These are phyloP conservation scores for Phyllosticta capitalensis DNA, from an alignment of 2,329 filamentous ascomycete genomes.

Conservation along the genomic window DNA sequence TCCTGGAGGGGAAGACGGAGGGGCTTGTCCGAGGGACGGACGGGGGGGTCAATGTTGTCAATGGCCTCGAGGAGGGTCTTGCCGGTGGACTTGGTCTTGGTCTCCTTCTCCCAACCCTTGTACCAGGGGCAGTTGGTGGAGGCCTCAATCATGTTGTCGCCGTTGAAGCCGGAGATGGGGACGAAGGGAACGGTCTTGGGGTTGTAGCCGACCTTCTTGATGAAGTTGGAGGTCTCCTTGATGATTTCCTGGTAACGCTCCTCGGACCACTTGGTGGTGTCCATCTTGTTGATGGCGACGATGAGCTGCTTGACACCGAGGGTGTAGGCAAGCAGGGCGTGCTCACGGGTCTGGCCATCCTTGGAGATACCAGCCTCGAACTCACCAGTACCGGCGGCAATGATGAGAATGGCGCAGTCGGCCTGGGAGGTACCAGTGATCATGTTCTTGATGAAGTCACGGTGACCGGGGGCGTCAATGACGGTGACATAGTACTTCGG, in stretches of 20 bases:
- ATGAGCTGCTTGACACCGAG: slow-evolving; percentile 99
- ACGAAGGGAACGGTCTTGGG: slow-evolving; percentile 98
- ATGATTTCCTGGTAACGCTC: slow-evolving; percentile 96
- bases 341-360: slow-evolving; percentile 99
- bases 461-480: slow-evolving; percentile 98
- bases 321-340: slow-evolving; percentile 99
- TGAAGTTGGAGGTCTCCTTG: slow-evolving; percentile 99
- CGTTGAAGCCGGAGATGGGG: slow-evolving; percentile 99
- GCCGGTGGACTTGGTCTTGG: slow-evolving; percentile 77
- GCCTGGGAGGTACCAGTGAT: slow-evolving; percentile 99
- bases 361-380: slow-evolving; percentile 99
- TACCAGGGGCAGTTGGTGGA: slow-evolving; percentile 98
- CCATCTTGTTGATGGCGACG: slow-evolving; percentile 99
- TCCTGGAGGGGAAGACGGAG: slow-evolving; percentile 99
- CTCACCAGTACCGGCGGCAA: slow-evolving; percentile 99
- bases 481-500: slow-evolving; percentile 96
- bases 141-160: slow-evolving; percentile 95
- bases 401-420: slow-evolving; percentile 99
- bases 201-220: slow-evolving; percentile 99
- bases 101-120: slow-evolving; percentile 99
- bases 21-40: slow-evolving; percentile 96
- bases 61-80: slow-evolving; percentile 99
- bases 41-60: slow-evolving; percentile 85
- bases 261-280: slow-evolving; percentile 98
- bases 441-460: slow-evolving; percentile 99